Evolutionary conservation across 768 basidiomycete species (phyloP).

Genomic region (Leccinellum rugosiceps): DNA sequence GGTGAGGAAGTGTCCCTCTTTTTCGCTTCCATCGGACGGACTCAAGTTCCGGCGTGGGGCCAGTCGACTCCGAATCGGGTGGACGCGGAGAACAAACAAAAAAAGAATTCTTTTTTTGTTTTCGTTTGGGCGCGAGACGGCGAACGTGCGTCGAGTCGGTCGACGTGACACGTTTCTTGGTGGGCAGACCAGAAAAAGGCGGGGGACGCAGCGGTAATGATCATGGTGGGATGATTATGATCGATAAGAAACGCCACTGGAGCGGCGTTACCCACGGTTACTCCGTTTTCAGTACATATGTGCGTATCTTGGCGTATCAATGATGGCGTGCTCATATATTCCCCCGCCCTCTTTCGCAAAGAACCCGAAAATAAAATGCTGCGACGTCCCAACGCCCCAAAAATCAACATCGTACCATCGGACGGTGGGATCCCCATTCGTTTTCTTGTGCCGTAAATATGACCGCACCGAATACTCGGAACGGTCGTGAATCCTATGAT

Average conservation of each 20-base stretch:
- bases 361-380: not conserved
- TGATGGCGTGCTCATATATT: not conserved
- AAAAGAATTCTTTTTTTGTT: not conserved
- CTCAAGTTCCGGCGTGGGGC: slow-evolving; percentile 9
- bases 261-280: not conserved
- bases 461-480: not conserved
- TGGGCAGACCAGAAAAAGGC: not conserved
- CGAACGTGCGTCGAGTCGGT: slow-evolving; percentile 18
- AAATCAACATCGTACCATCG: not conserved
- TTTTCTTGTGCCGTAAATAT: not conserved
- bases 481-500: not conserved
- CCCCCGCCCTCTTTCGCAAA: not conserved
- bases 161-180: slow-evolving; percentile 16
- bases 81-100: not conserved
- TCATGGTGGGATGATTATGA: not conserved
- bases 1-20: not conserved
- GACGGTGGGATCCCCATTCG: not conserved
- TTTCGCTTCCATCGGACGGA: not conserved
- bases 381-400: not conserved
- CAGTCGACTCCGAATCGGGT: not conserved
- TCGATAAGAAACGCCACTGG: not conserved
- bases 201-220: slow-evolving; percentile 1
- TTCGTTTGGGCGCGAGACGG: not conserved
- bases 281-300: not conserved
- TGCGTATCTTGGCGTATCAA: no score